A percentile compares a stretch with the other conserved stretches of the same genome.
These are phyloP conservation scores for Plenodomus biglobosus DNA, from an alignment of 2,329 filamentous ascomycete genomes.

Conservation along the genomic window DNA sequence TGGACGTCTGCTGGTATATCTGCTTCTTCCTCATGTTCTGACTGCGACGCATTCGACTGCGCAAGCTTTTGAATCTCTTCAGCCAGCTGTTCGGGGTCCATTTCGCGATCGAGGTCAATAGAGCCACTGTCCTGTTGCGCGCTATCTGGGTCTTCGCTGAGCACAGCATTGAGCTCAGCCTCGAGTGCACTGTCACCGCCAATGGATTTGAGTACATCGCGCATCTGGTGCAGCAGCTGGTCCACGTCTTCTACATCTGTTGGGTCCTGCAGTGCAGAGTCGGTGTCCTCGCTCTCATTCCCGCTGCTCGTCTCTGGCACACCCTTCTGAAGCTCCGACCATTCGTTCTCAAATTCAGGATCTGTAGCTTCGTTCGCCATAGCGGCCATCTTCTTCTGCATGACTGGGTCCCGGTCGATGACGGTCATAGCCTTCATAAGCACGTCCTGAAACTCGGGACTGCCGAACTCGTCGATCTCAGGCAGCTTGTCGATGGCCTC, in stretches of 20 bases:
- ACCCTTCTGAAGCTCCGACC: conserved; percentile 11
- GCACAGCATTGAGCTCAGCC: conserved; percentile 23
- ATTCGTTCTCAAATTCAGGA: conserved; percentile 16
- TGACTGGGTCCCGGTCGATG: conserved; percentile 22
- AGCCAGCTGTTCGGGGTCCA: conserved; percentile 25
- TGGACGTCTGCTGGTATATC: conserved; percentile 33
- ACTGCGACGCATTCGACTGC: conserved; percentile 6
- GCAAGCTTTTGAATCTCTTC: conserved; percentile 26
- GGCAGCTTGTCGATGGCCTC: conserved; percentile 28
- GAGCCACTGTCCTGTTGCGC: conserved; percentile 12
- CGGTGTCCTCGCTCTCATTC: conserved; percentile 7
- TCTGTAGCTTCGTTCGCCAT: conserved; percentile 10
- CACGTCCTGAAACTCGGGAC: conserved; percentile 23
- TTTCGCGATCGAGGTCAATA: conserved; percentile 16
- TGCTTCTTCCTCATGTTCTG: conserved; percentile 15
- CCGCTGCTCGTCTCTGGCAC: conserved; percentile 14
- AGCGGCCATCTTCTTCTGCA: conserved; percentile 24
- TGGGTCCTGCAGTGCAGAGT: conserved; percentile 7
- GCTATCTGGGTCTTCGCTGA: conserved; percentile 19
- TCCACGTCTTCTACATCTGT: conserved; percentile 24
- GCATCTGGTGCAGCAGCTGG: conserved; percentile 28
- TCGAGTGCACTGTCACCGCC: conserved; percentile 22
- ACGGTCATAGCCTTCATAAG: conserved; percentile 25
- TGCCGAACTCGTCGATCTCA: conserved; percentile 20
- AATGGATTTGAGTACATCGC: conserved; percentile 27